Conservation (phyloP, 495 filamentous ascomycete species). For the Aspergillus egyptiacus region DNA sequence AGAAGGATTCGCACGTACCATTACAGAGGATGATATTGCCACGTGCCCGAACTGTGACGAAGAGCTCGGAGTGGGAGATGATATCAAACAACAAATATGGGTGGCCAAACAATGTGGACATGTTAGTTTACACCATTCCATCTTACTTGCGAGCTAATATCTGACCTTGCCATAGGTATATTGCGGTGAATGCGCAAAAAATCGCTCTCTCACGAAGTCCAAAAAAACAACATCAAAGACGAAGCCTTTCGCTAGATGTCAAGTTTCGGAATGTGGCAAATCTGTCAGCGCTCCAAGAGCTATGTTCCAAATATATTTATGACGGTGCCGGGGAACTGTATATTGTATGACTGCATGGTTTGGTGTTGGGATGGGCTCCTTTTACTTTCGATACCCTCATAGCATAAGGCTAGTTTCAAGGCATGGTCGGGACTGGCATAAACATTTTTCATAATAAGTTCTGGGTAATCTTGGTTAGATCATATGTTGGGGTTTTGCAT, state of each 20-base stretch:
- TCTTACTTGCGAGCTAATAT: not conserved
- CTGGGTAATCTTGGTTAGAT: constrained; percentile 3
- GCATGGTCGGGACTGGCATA: constrained; percentile 1
- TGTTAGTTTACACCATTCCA: constrained; percentile 44
- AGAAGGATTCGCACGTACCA: constrained; percentile 59
- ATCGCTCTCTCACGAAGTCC: constrained; percentile 39
- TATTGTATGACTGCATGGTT: constrained; percentile 3
- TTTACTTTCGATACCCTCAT: constrained; percentile 24
- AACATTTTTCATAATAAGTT: not conserved
- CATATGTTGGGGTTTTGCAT: not conserved
- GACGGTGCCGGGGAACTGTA: constrained; percentile 16
- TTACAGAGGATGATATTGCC: constrained; percentile 56
- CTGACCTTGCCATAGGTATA: constrained; percentile 50
- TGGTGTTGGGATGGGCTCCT: constrained; percentile 16
- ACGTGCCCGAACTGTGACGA: constrained; percentile 67
- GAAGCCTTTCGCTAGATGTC: constrained; percentile 46
- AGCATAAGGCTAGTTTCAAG: constrained; percentile 14
- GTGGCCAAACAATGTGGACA: constrained; percentile 68
- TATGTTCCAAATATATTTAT: constrained; percentile 48
- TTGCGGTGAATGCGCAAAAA: constrained; percentile 59
- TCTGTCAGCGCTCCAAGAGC: constrained; percentile 28
- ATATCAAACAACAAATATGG: constrained; percentile 64
- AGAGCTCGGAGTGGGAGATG: constrained; percentile 58
- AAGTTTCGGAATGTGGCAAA: constrained; percentile 45
- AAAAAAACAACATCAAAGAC: constrained; percentile 26